phyloP scores from a whole-genome alignment of 2,329 filamentous ascomycete genomes.

The Teratosphaeria epicoccoides region DNA sequence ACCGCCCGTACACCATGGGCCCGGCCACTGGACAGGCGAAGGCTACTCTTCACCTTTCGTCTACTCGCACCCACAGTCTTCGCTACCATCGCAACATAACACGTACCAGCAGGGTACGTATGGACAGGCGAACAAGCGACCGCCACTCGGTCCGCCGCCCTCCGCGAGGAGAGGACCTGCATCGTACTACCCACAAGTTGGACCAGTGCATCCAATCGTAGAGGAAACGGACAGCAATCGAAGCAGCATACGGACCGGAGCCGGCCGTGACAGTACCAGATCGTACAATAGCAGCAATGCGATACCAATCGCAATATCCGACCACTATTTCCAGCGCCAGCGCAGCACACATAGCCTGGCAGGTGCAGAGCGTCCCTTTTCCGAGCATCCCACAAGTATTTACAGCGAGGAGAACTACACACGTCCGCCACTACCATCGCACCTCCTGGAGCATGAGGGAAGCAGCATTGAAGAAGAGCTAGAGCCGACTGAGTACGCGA shows the following conservation, averaged over 20 bases:
- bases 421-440: background rate
- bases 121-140: slow-evolving; percentile 8
- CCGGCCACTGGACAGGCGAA: slow-evolving; percentile 22
- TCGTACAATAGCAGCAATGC: slow-evolving; percentile 41
- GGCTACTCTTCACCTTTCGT: slow-evolving; percentile 16
- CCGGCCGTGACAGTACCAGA: slow-evolving; percentile 19
- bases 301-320: slow-evolving; percentile 33
- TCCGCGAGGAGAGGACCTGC: slow-evolving; percentile 38
- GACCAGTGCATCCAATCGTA: slow-evolving; percentile 38
- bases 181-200: slow-evolving; percentile 39
- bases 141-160: slow-evolving; percentile 39
- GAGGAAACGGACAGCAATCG: slow-evolving; percentile 37
- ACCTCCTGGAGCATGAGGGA: background rate
- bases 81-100: slow-evolving; percentile 2
- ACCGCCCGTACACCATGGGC: slow-evolving; percentile 18
- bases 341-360: slow-evolving; percentile 15
- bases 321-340: slow-evolving; percentile 29
- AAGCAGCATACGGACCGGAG: slow-evolving; percentile 15
- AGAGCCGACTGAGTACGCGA: background rate
- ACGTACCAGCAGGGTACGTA: slow-evolving; percentile 6
- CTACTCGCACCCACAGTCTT: background rate
- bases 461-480: background rate
- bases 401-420: background rate
- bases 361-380: slow-evolving; percentile 4
- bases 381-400: background rate